Conservation (phyloP, 148 eudicot species). For the Limonium bicolor region DNA sequence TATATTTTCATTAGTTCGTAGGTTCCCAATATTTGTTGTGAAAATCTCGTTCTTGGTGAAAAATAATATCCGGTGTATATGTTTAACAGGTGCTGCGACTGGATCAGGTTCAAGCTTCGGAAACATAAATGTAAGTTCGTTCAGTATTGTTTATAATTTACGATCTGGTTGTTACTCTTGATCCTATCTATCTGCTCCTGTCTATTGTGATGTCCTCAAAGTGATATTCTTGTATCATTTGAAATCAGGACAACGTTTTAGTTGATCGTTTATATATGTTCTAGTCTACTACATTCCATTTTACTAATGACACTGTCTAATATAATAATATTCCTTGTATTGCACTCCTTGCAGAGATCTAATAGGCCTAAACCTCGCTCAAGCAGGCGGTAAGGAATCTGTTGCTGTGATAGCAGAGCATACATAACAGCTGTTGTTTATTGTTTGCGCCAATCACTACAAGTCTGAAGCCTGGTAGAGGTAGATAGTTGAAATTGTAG, state of each 20-base stretch:
- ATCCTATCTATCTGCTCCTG: neutral
- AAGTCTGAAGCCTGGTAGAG: no score
- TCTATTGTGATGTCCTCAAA: neutral
- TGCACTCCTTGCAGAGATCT: conserved; percentile 15
- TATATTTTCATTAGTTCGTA: neutral
- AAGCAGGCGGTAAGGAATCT: neutral
- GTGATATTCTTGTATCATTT: neutral
- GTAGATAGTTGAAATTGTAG: no score
- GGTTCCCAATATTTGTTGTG: neutral
- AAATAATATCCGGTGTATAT: neutral
- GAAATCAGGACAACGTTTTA: neutral
- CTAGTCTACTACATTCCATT: neutral
- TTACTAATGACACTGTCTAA: neutral
- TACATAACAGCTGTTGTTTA: neutral
- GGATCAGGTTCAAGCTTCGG: conserved; percentile 85
- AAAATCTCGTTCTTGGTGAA: neutral
- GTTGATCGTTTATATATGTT: neutral
- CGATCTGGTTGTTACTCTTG: neutral
- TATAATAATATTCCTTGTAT: neutral
- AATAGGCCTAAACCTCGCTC: conserved; percentile 17
- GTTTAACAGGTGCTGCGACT: conserved; percentile 50
- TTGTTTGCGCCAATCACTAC: neutral
- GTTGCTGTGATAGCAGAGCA: neutral
- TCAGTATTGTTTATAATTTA: conserved; percentile 1
- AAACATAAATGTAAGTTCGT: conserved; percentile 41